phyloP scores from a whole-genome alignment of 2,329 filamentous ascomycete species.

The Colletotrichum orbiculare region DNA sequence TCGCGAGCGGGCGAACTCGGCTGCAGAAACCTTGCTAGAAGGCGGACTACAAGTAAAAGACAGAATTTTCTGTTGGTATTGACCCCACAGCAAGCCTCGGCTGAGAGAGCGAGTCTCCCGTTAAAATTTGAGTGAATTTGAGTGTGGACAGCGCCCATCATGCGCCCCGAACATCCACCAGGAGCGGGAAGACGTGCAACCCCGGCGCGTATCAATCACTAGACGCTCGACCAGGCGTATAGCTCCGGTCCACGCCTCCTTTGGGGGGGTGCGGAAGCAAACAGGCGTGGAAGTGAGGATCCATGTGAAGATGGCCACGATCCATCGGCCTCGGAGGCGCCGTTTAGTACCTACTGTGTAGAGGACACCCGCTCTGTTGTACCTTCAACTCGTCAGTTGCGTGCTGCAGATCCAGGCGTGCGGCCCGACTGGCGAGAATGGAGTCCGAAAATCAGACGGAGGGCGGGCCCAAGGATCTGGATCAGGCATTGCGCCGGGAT shows the following conservation, averaged over 20 bases:
- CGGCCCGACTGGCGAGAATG: constrained; percentile 12
- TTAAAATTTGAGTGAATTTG: constrained; percentile 17
- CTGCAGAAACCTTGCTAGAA: neutral
- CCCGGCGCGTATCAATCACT: constrained; percentile 23
- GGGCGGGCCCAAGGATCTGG: neutral
- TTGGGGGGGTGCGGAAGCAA: constrained; percentile 2
- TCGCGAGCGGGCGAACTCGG: neutral
- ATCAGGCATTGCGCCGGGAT: constrained; percentile 10
- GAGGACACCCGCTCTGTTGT: neutral
- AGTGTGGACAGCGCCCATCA: constrained; percentile 25
- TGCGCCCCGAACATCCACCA: constrained; percentile 32
- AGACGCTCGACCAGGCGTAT: neutral
- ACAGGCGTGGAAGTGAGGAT: neutral
- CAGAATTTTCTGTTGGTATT: constrained; percentile 8
- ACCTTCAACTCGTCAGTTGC: neutral
- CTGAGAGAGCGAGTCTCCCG: neutral
- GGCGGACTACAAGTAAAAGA: neutral
- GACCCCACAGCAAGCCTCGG: constrained; percentile 18
- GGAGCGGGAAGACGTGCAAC: constrained; percentile 29
- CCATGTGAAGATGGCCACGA: constrained; percentile 1
- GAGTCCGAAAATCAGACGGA: constrained; percentile 8
- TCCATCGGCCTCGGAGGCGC: constrained; percentile 15
- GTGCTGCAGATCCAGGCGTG: neutral
- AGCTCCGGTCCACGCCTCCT: constrained; percentile 6
- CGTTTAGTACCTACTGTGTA: constrained; percentile 7